These are phyloP conservation scores for Prillingera fragicola DNA, from an alignment of 1,284 basidiomycete species.

Conservation along the genomic window DNA sequence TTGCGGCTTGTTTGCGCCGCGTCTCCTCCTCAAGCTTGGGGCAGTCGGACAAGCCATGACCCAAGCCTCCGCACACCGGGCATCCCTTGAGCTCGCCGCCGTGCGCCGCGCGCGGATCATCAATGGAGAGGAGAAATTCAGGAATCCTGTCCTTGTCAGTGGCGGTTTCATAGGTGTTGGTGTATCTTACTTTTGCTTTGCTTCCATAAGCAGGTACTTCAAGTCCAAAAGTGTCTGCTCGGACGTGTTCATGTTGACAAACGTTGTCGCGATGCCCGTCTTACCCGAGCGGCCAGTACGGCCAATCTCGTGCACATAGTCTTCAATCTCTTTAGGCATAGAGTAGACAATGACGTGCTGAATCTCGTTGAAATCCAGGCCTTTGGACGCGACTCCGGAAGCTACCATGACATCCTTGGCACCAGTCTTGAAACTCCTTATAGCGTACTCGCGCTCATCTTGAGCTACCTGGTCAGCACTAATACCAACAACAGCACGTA, in stretches of 20 bases:
- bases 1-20: slow-evolving; percentile 55
- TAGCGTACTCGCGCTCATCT: slow-evolving; percentile 98
- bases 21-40: slow-evolving; percentile 95
- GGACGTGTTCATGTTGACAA: slow-evolving; percentile 94
- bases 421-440: slow-evolving; percentile 92
- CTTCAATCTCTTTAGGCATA: slow-evolving; percentile 99
- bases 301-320: slow-evolving; percentile 92
- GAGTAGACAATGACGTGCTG: slow-evolving; percentile 62
- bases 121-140: slow-evolving; percentile 84
- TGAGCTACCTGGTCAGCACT: slow-evolving; percentile 60
- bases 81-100: slow-evolving; percentile 78
- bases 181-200: slow-evolving; percentile 80
- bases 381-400: slow-evolving; percentile 93
- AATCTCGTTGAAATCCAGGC: slow-evolving; percentile 96
- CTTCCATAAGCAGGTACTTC: slow-evolving; percentile 95
- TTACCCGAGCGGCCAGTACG: slow-evolving; percentile 96
- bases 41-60: slow-evolving; percentile 87
- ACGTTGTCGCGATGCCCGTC: slow-evolving; percentile 99
- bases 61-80: slow-evolving; percentile 93
- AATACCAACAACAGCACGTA: slow-evolving; percentile 45
- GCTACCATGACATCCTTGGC: slow-evolving; percentile 99
- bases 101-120: slow-evolving; percentile 79
- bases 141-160: slow-evolving; percentile 63
- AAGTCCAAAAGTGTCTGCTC: slow-evolving; percentile 95
- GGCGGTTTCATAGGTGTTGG: slow-evolving; percentile 1